Evolutionary conservation across 176 grass and related monocot species (phyloP).

Genomic region (Ensete glaucum): DNA sequence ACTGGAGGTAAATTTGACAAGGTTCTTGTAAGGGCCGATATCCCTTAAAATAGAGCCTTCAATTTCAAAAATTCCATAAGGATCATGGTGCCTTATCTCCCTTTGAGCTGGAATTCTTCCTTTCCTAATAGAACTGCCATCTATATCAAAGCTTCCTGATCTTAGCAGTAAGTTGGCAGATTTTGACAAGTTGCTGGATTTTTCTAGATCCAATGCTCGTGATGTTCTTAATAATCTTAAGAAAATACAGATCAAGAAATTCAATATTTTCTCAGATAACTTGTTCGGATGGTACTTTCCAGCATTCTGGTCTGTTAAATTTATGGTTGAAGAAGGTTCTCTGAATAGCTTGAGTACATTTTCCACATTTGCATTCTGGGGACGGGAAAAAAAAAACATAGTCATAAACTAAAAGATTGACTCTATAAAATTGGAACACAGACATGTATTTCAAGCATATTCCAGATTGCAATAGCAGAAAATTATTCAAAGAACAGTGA

Average conservation of each 20-base stretch:
- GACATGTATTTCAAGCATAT: too few species aligned
- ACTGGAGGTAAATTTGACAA: conserved; percentile 58
- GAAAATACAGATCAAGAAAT: conserved; percentile 77
- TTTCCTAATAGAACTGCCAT: conserved; percentile 14
- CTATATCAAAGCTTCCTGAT: conserved; percentile 39
- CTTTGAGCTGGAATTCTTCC: conserved; percentile 1
- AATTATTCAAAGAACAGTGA: too few species aligned
- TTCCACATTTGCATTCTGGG: conserved; percentile 14
- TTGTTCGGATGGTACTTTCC: conserved; percentile 50
- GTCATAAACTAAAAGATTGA: neutral
- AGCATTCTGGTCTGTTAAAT: conserved; percentile 15
- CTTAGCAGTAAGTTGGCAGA: conserved; percentile 26
- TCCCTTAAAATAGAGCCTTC: conserved; percentile 63
- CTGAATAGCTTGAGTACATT: conserved; percentile 16
- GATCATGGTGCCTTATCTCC: conserved; percentile 59
- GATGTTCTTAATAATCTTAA: conserved; percentile 64
- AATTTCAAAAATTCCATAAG: conserved; percentile 57
- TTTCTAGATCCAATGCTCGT: conserved; percentile 38
- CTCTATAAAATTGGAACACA: too few species aligned
- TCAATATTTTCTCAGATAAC: conserved; percentile 85
- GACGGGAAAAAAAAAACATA: neutral
- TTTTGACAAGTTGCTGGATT: conserved; percentile 38
- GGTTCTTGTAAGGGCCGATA: conserved; percentile 85
- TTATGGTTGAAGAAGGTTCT: conserved; percentile 20
- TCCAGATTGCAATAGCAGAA: too few species aligned